A percentile compares a stretch with the other conserved stretches of the same genome.
Evolutionary conservation across 192 early-diverging fungal species (phyloP).

Genomic region (Spizellomyces sp.): DNA sequence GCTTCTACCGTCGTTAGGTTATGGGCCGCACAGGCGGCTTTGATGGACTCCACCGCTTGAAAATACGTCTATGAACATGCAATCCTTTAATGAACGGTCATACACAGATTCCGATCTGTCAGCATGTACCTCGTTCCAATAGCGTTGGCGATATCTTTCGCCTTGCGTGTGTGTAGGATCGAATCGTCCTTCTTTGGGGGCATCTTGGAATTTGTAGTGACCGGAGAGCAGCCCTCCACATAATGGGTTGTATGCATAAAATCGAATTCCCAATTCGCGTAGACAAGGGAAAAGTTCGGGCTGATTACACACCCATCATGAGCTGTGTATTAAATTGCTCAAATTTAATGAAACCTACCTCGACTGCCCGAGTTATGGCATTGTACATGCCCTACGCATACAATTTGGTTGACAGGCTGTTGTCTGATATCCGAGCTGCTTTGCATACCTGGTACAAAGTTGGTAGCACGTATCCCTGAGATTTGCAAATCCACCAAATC

Average conservation of each 20-base stretch:
- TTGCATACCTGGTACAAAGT: constrained; percentile 42
- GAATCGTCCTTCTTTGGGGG: constrained; percentile 41
- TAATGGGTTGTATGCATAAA: constrained; percentile 70
- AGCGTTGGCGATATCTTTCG: constrained; percentile 40
- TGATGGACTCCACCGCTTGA: constrained; percentile 52
- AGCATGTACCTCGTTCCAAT: constrained; percentile 33
- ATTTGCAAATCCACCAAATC: constrained; percentile 49
- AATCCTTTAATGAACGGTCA: no score
- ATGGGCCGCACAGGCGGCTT: constrained; percentile 32
- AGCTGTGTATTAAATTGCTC: neutral
- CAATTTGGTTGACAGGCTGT: neutral
- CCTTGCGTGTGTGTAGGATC: constrained; percentile 38
- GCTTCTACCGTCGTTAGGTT: constrained; percentile 40
- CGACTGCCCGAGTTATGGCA: constrained; percentile 30
- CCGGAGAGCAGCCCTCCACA: constrained; percentile 54
- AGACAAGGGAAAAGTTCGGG: constrained; percentile 64
- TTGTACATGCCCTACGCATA: constrained; percentile 31
- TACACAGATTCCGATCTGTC: no score
- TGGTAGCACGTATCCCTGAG: constrained; percentile 48
- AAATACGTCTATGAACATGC: constrained; percentile 46
- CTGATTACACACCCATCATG: neutral
- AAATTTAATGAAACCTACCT: neutral
- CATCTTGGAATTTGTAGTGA: constrained; percentile 35
- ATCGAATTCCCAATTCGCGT: constrained; percentile 56
- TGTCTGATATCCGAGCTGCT: neutral